phyloP scores from a whole-genome alignment of 139 green algal species.

The Diplosphaera chodatii region DNA sequence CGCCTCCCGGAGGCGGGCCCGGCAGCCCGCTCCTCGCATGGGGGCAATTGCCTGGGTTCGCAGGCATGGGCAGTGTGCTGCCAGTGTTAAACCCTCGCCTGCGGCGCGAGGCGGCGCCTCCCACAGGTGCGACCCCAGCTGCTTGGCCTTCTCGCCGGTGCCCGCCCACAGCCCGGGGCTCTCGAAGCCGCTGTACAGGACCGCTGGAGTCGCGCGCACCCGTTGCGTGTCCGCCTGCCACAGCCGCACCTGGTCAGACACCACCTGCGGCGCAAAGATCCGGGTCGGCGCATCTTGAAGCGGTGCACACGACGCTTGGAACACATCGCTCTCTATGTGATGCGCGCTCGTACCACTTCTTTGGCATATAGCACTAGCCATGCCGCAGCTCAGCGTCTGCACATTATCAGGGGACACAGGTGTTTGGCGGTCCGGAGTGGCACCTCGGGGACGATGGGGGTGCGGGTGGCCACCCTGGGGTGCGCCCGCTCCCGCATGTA shows the following conservation, averaged over 20 bases:
- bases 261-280: conserved; percentile 39
- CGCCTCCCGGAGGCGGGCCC: too few species aligned
- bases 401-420: too few species aligned
- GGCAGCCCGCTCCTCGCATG: too few species aligned
- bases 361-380: background rate
- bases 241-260: conserved; percentile 70
- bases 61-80: too few species aligned
- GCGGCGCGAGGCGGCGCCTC: background rate
- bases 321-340: too few species aligned
- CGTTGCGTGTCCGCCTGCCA: conserved; percentile 70
- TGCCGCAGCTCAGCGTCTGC: too few species aligned
- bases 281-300: too few species aligned
- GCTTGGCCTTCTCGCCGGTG: conserved; percentile 22
- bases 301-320: too few species aligned
- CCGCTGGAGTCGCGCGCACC: conserved; percentile 21
- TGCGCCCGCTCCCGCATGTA: conserved; percentile 72
- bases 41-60: too few species aligned
- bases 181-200: conserved; percentile 65
- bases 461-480: conserved; percentile 26
- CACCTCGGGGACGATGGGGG: conserved; percentile 65
- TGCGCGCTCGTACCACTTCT: too few species aligned
- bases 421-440: background rate
- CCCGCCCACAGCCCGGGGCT: conserved; percentile 36
- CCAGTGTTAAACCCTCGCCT: too few species aligned
- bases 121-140: conserved; percentile 42